Base-by-base conservation (phyloP, 345 rosid species). In the Heritiera littoralis region DNA sequence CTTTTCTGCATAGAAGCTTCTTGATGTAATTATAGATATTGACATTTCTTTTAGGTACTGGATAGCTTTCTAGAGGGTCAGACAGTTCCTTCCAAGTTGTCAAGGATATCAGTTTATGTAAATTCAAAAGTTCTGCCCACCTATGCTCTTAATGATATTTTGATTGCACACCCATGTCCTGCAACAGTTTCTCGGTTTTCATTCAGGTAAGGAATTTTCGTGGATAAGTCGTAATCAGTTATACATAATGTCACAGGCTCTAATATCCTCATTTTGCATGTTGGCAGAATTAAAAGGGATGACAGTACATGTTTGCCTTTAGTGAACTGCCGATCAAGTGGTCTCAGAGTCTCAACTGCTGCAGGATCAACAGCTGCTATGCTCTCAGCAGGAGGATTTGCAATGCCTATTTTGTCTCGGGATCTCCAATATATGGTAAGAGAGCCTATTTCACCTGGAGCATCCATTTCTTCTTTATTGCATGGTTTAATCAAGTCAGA, bases 351-450 rank as follows among this genome's bases (percentile, higher is more conserved):
- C 70, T 95, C 97, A 56, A 91, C 94, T 51, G 93, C 98, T 15
- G 91, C 93, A 70, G 99, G 98, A 65, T 92, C 97, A 59, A 92
- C 99, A 0, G 97, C 97, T 7, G 97, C 99, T 23, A 23, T 92
- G 97, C 90, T 81, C 32, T 95, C 98, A 17, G 97, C 97, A 11
- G 97, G 99, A 80, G 99, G 98, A 72, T 89, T 87, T 32, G 68
- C 80, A 49, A 90, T 95, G 96, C 94, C 97, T 45, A 88, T 89
- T 75, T 77, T 88, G 73, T 92, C 94, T 51, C 81, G 69, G 66
- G 92, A 90, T 83, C 89, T 92, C 66, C 97, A 93, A 52, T 95
- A 88, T 56, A 89, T 95, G 97, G 97, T 93, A 49, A 92, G 99
- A 81, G 97, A 95, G 78, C 98, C 98, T 23, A 92, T 95, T 81